A percentile compares a stretch with the other conserved stretches of the same genome.
Evolutionary conservation across 208 protist genomes (phyloP).

Genomic region (Acanthamoeba sp.): DNA sequence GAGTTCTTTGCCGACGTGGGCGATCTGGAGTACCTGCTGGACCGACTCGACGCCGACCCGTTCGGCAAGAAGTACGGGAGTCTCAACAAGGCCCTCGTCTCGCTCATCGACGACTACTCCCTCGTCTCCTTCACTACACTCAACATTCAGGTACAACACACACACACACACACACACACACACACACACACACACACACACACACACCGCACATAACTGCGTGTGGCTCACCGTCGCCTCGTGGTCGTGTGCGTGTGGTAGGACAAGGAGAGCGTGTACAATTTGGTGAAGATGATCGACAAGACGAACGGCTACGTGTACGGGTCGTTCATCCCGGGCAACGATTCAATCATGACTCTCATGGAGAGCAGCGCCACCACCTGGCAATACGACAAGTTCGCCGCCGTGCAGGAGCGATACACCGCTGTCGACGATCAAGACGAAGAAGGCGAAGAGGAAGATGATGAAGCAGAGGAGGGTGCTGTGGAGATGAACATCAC

Average conservation of each 20-base stretch:
- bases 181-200: no score
- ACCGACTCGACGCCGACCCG: slow-evolving; percentile 77
- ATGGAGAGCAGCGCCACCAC: slow-evolving; percentile 2
- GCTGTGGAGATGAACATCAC: neutral
- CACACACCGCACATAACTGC: neutral
- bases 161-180: no score
- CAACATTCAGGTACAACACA: slow-evolving; percentile 86
- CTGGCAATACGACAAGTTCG: slow-evolving; percentile 1
- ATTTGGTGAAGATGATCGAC: slow-evolving; percentile 86
- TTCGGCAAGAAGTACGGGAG: slow-evolving; percentile 78
- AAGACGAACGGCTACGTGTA: slow-evolving; percentile 90
- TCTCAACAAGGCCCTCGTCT: slow-evolving; percentile 91
- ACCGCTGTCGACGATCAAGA: neutral
- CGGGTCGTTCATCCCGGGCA: slow-evolving; percentile 67
- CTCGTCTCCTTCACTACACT: slow-evolving; percentile 95
- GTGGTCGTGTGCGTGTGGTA: slow-evolving; percentile 17
- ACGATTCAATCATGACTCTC: slow-evolving; percentile 66
- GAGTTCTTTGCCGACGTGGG: slow-evolving; percentile 92
- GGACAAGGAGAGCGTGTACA: slow-evolving; percentile 84
- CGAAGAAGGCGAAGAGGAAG: neutral
- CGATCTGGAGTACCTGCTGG: slow-evolving; percentile 88
- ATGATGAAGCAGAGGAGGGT: neutral
- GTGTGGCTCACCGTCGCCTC: neutral
- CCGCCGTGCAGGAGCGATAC: slow-evolving; percentile 64
- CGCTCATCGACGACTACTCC: slow-evolving; percentile 96